Base-by-base conservation (phyloP, 495 filamentous ascomycete species). In the Parachaetomium inaequale region DNA sequence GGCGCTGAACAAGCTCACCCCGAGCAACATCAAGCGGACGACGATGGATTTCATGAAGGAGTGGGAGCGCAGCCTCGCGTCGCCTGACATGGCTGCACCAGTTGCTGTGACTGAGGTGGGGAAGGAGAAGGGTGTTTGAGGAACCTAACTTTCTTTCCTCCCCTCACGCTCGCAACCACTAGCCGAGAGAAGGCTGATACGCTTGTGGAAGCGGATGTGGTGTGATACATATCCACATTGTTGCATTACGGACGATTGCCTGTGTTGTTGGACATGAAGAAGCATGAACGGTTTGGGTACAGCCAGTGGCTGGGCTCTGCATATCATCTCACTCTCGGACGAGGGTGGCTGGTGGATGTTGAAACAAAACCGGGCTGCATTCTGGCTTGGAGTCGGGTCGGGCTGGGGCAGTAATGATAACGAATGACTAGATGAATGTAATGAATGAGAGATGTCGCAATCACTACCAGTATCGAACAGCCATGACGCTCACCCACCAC, bases 31-130 rank as follows among this genome's bases (percentile, higher is more conserved):
- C 61, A 86, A 83, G 63, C 81, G 79, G 11, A 87, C 87, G n/a
- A 87, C 88, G 3, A 83, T 82, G 25, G 85, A 85, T 55, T 76
- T 91, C 59, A 91, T 93, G 84, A 86, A 81, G 54, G 89, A 93
- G 66, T 92, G 88, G 89, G 90, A 94, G 71, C 81, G 75, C 64
- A 79, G 78, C 50, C 62, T 81, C 26, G 58, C 59, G 1, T 54
- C 67, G 7, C 68, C 69, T 11, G 60, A 25, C 5, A 4, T 11
- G n/a, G 12, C 17, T n/a, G 28, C 36, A 17, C 15, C 19, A 15
- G 26, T 52, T 1, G 36, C 54, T 23, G 17, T 57, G 14, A 52
- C 40, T 0, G 15, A 12, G 4, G 49, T 8, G 7, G 34, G 17
- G 4, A 61, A 53, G 49, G 55, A 62, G 26, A 60, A 60, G 58